These are phyloP conservation scores for Trichoderma cornu-damae DNA, from an alignment of 2,329 filamentous ascomycete species.

Conservation along the genomic window DNA sequence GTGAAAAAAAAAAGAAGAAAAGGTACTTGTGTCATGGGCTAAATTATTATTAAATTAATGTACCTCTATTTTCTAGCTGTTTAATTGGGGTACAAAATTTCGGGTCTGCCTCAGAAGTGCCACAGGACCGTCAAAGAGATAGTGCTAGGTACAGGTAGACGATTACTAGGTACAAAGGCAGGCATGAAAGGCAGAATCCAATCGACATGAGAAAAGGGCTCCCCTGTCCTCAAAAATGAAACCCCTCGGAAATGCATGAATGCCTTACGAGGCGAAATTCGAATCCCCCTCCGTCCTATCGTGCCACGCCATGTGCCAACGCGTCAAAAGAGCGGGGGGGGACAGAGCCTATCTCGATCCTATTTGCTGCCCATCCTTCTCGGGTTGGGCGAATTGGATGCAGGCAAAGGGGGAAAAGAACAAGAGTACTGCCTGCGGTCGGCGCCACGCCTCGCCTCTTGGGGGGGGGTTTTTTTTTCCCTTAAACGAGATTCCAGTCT, in stretches of 20 bases:
- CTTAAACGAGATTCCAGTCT: not conserved
- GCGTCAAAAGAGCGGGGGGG: slow-evolving; percentile 15
- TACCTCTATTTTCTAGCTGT: too few species aligned
- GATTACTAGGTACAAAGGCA: too few species aligned
- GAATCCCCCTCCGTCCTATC: not conserved
- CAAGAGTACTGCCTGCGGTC: slow-evolving; percentile 8
- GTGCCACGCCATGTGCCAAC: slow-evolving; percentile 17
- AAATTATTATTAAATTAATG: too few species aligned
- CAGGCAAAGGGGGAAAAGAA: not conserved
- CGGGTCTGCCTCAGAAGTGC: too few species aligned
- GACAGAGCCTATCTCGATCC: not conserved
- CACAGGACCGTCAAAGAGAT: too few species aligned
- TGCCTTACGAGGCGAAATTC: slow-evolving; percentile 1
- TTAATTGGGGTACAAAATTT: too few species aligned
- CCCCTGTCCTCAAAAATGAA: too few species aligned
- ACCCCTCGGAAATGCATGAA: not conserved
- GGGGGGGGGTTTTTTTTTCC: too few species aligned
- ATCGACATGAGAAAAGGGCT: too few species aligned
- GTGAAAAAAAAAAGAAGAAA: not conserved
- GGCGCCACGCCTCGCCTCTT: not conserved
- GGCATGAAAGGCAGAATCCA: too few species aligned
- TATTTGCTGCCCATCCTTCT: slow-evolving; percentile 9
- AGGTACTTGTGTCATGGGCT: too few species aligned
- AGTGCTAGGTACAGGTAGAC: too few species aligned
- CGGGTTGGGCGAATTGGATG: not conserved